Evolutionary conservation across 2,329 filamentous ascomycete species (phyloP).

Genomic region (Aspergillaceae sp.): DNA sequence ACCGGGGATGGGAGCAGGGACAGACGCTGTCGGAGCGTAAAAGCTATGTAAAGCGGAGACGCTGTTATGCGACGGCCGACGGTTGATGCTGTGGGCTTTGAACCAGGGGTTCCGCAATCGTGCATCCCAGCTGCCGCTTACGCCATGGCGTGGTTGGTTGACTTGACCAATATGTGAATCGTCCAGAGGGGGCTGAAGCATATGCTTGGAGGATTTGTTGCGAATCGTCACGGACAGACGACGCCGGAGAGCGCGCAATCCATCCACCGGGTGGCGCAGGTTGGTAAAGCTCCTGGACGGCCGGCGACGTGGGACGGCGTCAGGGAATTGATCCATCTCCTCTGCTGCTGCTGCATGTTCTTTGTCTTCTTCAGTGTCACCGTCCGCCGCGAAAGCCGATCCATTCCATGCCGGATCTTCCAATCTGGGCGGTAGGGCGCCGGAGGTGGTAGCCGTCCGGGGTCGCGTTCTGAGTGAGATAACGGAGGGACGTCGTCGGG

Average conservation of each 20-base stretch:
- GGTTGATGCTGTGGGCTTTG: slow-evolving; percentile 23
- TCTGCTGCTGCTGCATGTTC: slow-evolving; percentile 23
- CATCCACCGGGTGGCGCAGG: slow-evolving; percentile 34
- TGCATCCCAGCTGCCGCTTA: slow-evolving; percentile 17
- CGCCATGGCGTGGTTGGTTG: slow-evolving; percentile 12
- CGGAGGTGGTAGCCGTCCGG: slow-evolving; percentile 25
- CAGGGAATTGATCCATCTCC: slow-evolving; percentile 24
- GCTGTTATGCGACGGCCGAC: slow-evolving; percentile 29
- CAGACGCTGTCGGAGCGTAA: slow-evolving; percentile 21
- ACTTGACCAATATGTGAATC: slow-evolving; percentile 5
- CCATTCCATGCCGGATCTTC: slow-evolving; percentile 18
- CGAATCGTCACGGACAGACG: slow-evolving; percentile 34
- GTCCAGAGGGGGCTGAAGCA: slow-evolving; percentile 11
- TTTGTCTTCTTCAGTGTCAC: slow-evolving; percentile 11
- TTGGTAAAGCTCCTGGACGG: slow-evolving; percentile 36
- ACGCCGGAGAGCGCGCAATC: slow-evolving; percentile 33
- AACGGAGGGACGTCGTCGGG: slow-evolving; percentile 32
- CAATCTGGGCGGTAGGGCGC: slow-evolving; percentile 12
- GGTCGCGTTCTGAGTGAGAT: slow-evolving; percentile 27
- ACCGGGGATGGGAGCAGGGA: slow-evolving; percentile 27
- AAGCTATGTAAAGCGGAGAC: slow-evolving; percentile 27
- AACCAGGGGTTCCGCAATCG: slow-evolving; percentile 19
- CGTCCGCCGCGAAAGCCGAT: slow-evolving; percentile 15
- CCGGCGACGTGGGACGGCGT: slow-evolving; percentile 24
- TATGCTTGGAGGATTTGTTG: slow-evolving; percentile 27